These are phyloP conservation scores for Linnemannia elongata DNA, from an alignment of 192 early-diverging fungal genomes.

Conservation along the genomic window DNA sequence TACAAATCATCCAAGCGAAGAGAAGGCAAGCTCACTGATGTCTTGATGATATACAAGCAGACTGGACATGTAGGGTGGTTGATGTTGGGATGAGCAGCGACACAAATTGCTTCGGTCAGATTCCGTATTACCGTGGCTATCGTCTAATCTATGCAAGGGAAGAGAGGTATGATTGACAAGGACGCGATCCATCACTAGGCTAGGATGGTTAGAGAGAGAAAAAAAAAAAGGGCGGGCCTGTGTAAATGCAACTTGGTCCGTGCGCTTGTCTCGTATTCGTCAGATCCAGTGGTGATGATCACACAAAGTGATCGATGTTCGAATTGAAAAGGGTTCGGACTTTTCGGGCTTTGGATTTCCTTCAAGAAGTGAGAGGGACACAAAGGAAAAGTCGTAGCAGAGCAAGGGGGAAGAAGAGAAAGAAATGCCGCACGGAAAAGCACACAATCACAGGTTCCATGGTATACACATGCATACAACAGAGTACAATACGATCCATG, in stretches of 20 bases:
- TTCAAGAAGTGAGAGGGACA: not conserved
- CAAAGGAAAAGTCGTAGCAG: not conserved
- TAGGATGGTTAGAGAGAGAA: not conserved
- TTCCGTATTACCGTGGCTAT: not conserved
- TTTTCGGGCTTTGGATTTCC: not conserved
- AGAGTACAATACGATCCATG: not conserved
- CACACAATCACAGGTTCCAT: not conserved
- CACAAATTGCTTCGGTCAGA: not conserved
- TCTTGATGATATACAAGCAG: not conserved
- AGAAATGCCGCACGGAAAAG: slow-evolving; percentile 4
- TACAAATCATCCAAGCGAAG: not conserved
- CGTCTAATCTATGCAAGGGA: not conserved
- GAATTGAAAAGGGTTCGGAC: not conserved
- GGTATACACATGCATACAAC: too few species aligned
- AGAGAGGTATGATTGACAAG: not conserved
- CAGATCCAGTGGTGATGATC: not conserved
- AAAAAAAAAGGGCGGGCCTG: not conserved
- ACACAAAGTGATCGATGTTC: not conserved
- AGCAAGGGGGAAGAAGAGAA: not conserved
- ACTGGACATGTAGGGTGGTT: not conserved
- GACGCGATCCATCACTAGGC: not conserved
- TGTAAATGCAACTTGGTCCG: not conserved
- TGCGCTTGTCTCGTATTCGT: not conserved
- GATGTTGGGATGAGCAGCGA: not conserved
- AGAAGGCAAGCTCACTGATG: not conserved